Evolutionary conservation across 257 asterid genomes (phyloP).

Genomic region (Gentiana straminea): DNA sequence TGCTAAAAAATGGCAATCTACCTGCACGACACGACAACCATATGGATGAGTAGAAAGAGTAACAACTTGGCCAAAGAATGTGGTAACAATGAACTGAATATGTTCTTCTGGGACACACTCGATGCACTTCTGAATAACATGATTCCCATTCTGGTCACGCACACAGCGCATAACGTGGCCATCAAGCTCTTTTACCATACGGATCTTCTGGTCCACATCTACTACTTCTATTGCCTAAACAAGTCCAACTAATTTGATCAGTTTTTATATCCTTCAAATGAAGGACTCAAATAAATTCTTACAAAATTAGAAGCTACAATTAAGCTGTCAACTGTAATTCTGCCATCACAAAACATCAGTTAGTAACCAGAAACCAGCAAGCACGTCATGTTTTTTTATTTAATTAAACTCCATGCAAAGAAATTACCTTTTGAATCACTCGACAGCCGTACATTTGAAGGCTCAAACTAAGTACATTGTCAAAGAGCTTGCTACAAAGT

Average conservation of each 20-base stretch:
- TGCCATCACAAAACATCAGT: not conserved
- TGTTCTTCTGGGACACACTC: conserved; percentile 89
- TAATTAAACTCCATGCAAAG: too few species aligned
- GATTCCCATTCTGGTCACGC: conserved; percentile 96
- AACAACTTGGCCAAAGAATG: conserved; percentile 84
- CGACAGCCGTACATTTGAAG: conserved; percentile 99
- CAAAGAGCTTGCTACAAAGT: conserved; percentile 69
- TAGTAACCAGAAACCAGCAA: too few species aligned
- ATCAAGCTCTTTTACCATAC: conserved; percentile 91
- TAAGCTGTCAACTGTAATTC: not conserved
- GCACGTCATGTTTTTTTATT: too few species aligned
- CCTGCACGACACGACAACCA: conserved; percentile 98
- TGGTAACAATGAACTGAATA: conserved; percentile 64
- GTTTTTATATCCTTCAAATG: conserved; percentile 3
- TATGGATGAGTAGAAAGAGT: conserved; percentile 92
- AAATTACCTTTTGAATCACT: conserved; percentile 86
- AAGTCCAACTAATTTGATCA: conserved; percentile 8
- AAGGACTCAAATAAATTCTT: not conserved
- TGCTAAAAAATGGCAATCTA: conserved; percentile 13
- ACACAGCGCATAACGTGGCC: conserved; percentile 94
- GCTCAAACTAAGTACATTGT: conserved; percentile 77
- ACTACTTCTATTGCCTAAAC: conserved; percentile 89
- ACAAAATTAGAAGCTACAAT: not conserved
- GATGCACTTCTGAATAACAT: conserved; percentile 88
- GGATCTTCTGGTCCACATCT: conserved; percentile 80